Percentiles rank a stretch among this genome's conserved stretches.
Evolutionary conservation across 768 basidiomycete species (phyloP).

Genomic region (Tulasnella calospora): DNA sequence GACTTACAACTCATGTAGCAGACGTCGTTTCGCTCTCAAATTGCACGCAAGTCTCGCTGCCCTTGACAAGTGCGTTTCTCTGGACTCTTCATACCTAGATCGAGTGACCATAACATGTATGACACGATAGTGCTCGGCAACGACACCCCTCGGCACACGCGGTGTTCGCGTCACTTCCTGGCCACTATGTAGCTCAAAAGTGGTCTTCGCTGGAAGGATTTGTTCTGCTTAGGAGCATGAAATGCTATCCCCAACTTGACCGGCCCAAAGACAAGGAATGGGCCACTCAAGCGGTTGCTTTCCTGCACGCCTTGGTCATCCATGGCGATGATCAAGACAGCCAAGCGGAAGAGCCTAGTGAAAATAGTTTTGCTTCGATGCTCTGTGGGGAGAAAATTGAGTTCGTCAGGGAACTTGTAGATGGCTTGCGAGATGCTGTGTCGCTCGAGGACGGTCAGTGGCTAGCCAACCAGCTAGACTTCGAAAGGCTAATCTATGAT

Average conservation of each 20-base stretch:
- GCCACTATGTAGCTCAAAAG: constrained; percentile 74
- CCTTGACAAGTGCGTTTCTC: constrained; percentile 71
- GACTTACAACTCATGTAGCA: constrained; percentile 73
- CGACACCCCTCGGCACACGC: constrained; percentile 58
- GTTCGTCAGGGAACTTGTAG: constrained; percentile 30
- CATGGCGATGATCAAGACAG: constrained; percentile 50
- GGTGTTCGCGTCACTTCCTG: constrained; percentile 74
- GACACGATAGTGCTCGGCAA: constrained; percentile 57
- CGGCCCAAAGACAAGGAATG: constrained; percentile 68
- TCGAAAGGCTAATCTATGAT: constrained; percentile 11
- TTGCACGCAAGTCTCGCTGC: constrained; percentile 83
- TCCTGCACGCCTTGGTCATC: constrained; percentile 63
- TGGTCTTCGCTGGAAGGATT: constrained; percentile 78
- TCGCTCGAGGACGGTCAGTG: constrained; percentile 33
- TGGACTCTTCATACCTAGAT: neutral
- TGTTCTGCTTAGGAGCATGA: constrained; percentile 70
- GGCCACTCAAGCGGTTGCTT: constrained; percentile 72
- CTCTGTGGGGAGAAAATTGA: constrained; percentile 25
- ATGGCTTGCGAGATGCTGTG: constrained; percentile 30
- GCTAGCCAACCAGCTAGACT: neutral
- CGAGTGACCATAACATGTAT: neutral
- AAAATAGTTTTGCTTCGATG: constrained; percentile 1
- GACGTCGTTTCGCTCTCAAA: constrained; percentile 79
- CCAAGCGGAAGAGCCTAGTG: constrained; percentile 44
- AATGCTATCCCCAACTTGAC: constrained; percentile 55